phyloP scores from a whole-genome alignment of 1,284 basidiomycete genomes.

The Marasmius sp. region DNA sequence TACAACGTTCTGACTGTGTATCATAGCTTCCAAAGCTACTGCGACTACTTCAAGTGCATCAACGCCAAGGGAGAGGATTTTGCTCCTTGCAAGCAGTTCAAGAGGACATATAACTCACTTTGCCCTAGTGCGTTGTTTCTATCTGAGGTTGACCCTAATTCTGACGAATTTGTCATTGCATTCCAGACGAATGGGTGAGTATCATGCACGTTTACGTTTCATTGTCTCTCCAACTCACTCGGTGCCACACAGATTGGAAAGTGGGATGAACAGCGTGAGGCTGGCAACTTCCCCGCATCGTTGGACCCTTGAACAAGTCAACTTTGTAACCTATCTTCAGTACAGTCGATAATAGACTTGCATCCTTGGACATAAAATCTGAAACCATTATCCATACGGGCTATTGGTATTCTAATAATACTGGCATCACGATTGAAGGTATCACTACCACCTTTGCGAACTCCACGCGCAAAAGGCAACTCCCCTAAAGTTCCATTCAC shows the following conservation, averaged over 20 bases:
- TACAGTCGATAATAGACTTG: background rate
- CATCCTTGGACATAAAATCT: background rate
- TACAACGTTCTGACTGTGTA: background rate
- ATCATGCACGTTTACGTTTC: background rate
- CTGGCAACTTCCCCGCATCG: conserved; percentile 88
- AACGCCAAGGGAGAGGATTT: conserved; percentile 98
- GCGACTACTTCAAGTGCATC: conserved; percentile 97
- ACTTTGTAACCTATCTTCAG: background rate
- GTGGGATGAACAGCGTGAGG: conserved; percentile 94
- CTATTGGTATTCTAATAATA: no score
- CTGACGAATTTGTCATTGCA: conserved; percentile 8
- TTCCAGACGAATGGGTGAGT: conserved; percentile 79
- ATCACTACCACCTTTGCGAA: conserved; percentile 31
- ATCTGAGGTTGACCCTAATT: conserved; percentile 7
- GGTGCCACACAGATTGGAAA: conserved; percentile 59
- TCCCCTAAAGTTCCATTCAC: conserved; percentile 57
- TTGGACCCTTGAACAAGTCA: conserved; percentile 61
- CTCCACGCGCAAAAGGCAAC: conserved; percentile 59
- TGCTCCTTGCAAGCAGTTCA: conserved; percentile 98
- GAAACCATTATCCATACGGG: no score
- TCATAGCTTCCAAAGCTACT: conserved; percentile 89
- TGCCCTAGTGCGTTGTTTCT: conserved; percentile 84
- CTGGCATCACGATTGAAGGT: background rate
- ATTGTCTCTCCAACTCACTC: conserved; percentile 3
- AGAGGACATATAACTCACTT: conserved; percentile 92